Evolutionary conservation across 768 basidiomycete genomes (phyloP).

Genomic region (Hygrocybe coccinea): DNA sequence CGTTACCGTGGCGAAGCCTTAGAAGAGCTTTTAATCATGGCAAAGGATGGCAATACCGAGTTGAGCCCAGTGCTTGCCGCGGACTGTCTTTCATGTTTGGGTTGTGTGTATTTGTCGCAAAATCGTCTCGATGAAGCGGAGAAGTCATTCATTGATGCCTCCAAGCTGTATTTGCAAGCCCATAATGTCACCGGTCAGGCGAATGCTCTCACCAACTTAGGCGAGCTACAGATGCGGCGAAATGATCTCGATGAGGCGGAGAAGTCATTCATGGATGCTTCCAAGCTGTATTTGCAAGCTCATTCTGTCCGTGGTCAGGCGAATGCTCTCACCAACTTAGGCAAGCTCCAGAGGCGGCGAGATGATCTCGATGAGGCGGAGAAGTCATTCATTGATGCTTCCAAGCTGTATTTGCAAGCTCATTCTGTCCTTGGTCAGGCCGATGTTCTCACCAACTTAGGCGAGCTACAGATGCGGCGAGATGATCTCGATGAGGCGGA

Average conservation of each 20-base stretch:
- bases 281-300: not conserved
- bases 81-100: not conserved
- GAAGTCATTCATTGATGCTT: not conserved
- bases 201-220: not conserved
- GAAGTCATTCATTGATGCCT: not conserved
- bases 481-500: not conserved
- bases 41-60: not conserved
- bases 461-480: not conserved
- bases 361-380: not conserved
- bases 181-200: not conserved
- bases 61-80: not conserved
- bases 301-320: not conserved
- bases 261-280: not conserved
- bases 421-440: not conserved
- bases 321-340: not conserved
- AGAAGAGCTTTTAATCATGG: not conserved
- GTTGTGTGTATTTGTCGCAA: not conserved
- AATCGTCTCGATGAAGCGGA: not conserved
- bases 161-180: not conserved
- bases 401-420: not conserved
- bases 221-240: not conserved
- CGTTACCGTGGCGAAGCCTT: not conserved
- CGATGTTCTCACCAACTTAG: not conserved
- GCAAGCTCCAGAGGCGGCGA: not conserved
- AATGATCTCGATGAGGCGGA: not conserved